Base-by-base conservation (phyloP, 495 filamentous ascomycete genomes). In the Podospora fimiseda region DNA sequence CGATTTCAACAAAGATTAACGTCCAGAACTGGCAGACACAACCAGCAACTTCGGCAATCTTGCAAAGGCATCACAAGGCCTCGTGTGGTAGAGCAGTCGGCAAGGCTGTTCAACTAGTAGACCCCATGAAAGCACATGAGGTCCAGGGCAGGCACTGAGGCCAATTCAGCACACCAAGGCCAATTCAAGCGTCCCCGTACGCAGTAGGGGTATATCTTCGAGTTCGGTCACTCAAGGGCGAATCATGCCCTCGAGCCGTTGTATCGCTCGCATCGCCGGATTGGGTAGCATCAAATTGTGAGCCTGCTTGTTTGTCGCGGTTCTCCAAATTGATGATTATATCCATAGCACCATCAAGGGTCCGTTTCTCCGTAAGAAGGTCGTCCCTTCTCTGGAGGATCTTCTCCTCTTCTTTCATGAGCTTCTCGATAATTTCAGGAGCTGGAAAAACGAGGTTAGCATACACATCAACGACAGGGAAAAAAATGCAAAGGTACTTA, bases 381-480 rank as follows among this genome's bases (percentile, higher is more conserved):
- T 66, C 61, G 0, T 55, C 43, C 3, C 75, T 60, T 11, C 60
- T 54, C 15, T 51, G 49, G 3, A 69, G 69, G 0, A 66, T 75
- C 15, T 60, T 64, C 0, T 63, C 56, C 11, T 75, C 73, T 52
- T 78, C 75, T 22, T 67, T 68, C 70, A 79, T 77, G 2, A 78
- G 63, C 5, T 59, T 47, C 8, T 53, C 44, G 51, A 74, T 70
- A 0, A 65, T 51, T 14, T 64, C 59, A 0, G 56, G 60, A 15
- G 57, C 70, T 67, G 48, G 23, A 4, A 27, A 20, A 7, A 44
- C 9, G 46, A 11, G 30, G 22, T n/a, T 39, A 22, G 2, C n/a
- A 38, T 22, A n/a, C n/a, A n/a, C n/a, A n/a, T n/a, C n/a, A 13
- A 9, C 21, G 36, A 0, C 2, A 37, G 39, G 20, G 33, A 41